Evolutionary conservation across 331 rosid genomes (phyloP).

Genomic region (Spiraea crenata): DNA sequence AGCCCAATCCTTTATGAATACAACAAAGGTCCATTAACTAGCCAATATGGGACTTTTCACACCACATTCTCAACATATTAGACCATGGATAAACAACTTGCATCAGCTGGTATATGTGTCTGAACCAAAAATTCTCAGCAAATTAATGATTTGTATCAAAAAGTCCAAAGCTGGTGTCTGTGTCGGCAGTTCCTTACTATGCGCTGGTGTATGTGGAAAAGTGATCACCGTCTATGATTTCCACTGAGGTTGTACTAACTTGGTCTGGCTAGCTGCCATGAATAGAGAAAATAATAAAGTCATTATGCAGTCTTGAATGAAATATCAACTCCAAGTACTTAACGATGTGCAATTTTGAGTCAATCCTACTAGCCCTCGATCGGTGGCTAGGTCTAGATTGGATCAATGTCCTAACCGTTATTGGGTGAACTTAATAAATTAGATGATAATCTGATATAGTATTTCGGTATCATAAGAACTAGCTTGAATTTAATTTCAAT

Average conservation of each 20-base stretch:
- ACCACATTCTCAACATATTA: too few relatives aligned
- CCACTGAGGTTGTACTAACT: background rate
- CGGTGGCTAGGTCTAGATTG: too few relatives aligned
- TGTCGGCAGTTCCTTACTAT: background rate
- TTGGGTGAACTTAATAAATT: too few relatives aligned
- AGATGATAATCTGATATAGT: too few relatives aligned
- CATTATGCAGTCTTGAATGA: background rate
- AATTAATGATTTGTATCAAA: background rate
- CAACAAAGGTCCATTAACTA: too few relatives aligned
- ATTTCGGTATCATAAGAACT: too few relatives aligned
- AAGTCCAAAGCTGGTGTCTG: background rate
- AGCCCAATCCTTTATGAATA: too few relatives aligned
- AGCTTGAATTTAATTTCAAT: too few relatives aligned
- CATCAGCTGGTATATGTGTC: background rate
- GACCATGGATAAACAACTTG: too few relatives aligned
- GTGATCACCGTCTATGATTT: background rate
- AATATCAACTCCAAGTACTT: background rate
- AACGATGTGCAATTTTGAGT: background rate
- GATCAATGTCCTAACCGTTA: too few relatives aligned
- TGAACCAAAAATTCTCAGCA: background rate
- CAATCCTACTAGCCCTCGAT: background rate
- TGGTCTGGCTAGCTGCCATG: background rate
- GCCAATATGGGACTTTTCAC: too few relatives aligned
- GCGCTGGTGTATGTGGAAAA: background rate
- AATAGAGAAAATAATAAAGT: background rate